Evolutionary conservation across 1,139 yeast genomes (phyloP).

Genomic region (Wickerhamomyces sp.): DNA sequence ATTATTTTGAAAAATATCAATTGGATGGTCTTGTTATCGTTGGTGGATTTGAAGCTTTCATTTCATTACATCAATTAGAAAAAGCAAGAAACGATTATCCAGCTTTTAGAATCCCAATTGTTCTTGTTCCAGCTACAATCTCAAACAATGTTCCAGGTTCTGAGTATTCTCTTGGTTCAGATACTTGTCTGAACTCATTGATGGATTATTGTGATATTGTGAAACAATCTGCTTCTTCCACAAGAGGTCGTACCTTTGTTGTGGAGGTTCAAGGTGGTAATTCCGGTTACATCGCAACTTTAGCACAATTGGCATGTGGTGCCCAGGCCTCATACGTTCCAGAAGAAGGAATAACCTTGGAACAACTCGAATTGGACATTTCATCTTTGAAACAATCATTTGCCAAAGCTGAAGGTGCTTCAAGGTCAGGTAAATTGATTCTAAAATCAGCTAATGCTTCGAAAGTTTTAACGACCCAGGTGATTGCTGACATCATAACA

Average conservation of each 20-base stretch:
- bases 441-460: conserved; percentile 69
- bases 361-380: conserved; percentile 73
- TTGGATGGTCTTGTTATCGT: conserved; percentile 84
- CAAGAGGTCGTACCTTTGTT: conserved; percentile 91
- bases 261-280: conserved; percentile 98
- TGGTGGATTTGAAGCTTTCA: conserved; percentile 95
- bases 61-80: conserved; percentile 75
- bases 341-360: conserved; percentile 73
- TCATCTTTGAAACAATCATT: conserved; percentile 64
- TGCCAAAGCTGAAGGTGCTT: conserved; percentile 70
- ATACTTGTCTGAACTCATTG: conserved; percentile 87
- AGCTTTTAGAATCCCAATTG: conserved; percentile 89
- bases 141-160: conserved; percentile 98
- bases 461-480: conserved; percentile 58
- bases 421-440: conserved; percentile 65
- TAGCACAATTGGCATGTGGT: conserved; percentile 85
- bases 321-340: conserved; percentile 93
- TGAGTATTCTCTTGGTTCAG: conserved; percentile 89
- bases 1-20: conserved; percentile 76
- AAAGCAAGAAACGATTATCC: conserved; percentile 72
- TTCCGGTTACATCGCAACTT: conserved; percentile 88
- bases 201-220: conserved; percentile 92
- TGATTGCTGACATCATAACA: conserved; percentile 63
- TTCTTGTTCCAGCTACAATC: conserved; percentile 89
- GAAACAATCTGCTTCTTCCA: conserved; percentile 91